Conservation (phyloP, 371 early-diverging fungal species). For the Ordospora colligata region DNA sequence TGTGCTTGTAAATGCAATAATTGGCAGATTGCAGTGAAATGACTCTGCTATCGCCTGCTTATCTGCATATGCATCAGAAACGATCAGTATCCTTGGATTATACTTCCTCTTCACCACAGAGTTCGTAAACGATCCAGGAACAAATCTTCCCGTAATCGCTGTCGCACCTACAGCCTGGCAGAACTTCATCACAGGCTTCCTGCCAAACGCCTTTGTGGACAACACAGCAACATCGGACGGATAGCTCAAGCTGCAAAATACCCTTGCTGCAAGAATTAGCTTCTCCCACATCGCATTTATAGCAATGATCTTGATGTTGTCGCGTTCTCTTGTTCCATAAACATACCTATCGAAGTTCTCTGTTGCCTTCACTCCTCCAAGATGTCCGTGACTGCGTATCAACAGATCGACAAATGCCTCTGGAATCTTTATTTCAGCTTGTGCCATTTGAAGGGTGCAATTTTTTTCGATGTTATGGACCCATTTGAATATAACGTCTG, state of each 20-base stretch:
- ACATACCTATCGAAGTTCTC: constrained; percentile 57
- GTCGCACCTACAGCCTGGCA: constrained; percentile 87
- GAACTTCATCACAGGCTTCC: constrained; percentile 94
- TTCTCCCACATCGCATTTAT: constrained; percentile 97
- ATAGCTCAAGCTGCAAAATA: constrained; percentile 79
- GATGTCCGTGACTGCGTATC: constrained; percentile 53
- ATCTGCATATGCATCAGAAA: constrained; percentile 91
- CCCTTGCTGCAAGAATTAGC: constrained; percentile 90
- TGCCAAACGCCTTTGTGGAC: constrained; percentile 86
- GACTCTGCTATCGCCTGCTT: constrained; percentile 94
- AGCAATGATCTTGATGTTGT: constrained; percentile 72
- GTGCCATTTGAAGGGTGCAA: constrained; percentile 40
- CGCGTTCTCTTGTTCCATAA: constrained; percentile 47
- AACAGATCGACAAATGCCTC: constrained; percentile 53
- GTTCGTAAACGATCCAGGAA: constrained; percentile 99
- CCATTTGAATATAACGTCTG: too few relatives aligned
- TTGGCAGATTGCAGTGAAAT: constrained; percentile 93
- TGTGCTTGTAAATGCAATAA: constrained; percentile 91
- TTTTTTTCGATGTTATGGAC: constrained; percentile 15
- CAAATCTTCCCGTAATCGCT: constrained; percentile 94
- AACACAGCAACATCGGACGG: constrained; percentile 83
- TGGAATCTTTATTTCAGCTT: constrained; percentile 53
- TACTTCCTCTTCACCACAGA: constrained; percentile 90
- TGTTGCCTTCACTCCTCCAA: constrained; percentile 56
- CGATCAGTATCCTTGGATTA: constrained; percentile 91